phyloP scores from a whole-genome alignment of 2,329 filamentous ascomycete species.

The Penicillium sp. region DNA sequence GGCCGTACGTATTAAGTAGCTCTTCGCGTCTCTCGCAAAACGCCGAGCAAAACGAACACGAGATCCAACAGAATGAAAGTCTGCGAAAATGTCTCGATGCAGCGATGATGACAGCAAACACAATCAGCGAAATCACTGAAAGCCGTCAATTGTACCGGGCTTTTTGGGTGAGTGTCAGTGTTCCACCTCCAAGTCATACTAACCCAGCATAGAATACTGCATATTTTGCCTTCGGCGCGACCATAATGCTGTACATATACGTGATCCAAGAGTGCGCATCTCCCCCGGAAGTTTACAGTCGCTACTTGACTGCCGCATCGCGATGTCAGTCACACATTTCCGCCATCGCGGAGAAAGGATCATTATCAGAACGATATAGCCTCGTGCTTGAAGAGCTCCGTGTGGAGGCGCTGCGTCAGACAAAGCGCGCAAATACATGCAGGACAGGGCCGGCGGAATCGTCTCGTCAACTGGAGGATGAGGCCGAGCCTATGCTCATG shows the following conservation, averaged over 20 bases:
- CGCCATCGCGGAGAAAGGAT: conserved; percentile 21
- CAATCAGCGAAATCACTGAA: conserved; percentile 2
- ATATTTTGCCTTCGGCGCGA: conserved; percentile 24
- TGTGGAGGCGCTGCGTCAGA: conserved; percentile 1
- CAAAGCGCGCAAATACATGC: neutral
- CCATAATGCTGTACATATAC: conserved; percentile 24
- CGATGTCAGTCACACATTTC: conserved; percentile 22
- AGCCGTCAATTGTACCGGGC: conserved; percentile 4
- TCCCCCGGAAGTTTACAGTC: conserved; percentile 11
- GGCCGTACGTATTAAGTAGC: conserved; percentile 35
- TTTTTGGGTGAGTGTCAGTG: neutral
- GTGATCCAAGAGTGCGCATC: conserved; percentile 17
- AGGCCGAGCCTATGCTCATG: neutral
- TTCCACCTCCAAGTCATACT: neutral
- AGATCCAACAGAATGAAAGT: neutral
- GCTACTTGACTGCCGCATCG: conserved; percentile 19
- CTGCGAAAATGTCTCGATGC: neutral
- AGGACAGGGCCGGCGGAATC: neutral
- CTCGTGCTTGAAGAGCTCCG: conserved; percentile 22
- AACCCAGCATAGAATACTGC: conserved; percentile 25
- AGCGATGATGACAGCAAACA: conserved; percentile 2
- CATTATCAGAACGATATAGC: conserved; percentile 22
- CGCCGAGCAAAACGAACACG: neutral
- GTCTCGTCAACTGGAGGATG: neutral
- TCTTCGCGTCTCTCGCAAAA: neutral